Evolutionary conservation across 139 green algal species (phyloP), one percentile per base, ranked within the genome.

Genomic region (Chlamydomonas schloesseri): DNA sequence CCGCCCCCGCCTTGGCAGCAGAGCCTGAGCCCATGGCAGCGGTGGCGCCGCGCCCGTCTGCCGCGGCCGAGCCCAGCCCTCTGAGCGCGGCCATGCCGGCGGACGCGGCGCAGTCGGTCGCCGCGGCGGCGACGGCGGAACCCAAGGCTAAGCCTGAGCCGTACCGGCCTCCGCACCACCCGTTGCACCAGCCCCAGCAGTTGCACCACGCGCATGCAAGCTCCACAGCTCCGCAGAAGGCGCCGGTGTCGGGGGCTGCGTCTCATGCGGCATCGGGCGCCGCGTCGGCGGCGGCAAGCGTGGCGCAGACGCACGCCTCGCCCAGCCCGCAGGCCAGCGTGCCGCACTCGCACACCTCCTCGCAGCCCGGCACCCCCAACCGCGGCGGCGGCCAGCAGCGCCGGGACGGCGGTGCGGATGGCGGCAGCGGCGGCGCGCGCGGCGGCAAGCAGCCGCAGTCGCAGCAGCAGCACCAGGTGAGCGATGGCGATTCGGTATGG

Each of bases 91-190:
- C 34, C 4, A 1, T 34, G 17, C 34, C 33, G 6, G 34, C 69
- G 15, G 14, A 20, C 17, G 69, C 34, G 23, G 1, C 34, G 33
- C 15, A 53, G 34, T 10, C 11, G 3, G 34, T 13, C 21, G 37
- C 26, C 17, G 14, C 18, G 37, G 10, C 37, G 71, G 9, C 71
- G 23, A 24, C 42, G 2, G 5, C 71, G 3, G 69, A n/a, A 18
- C 17, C 9, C 18, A 55, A 28, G 47, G 6, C 55, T 18, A 84
- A 84, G 65, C 34, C 78, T 0, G 78, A 36, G 42, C 79, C 79
- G 15, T 85, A 85, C 64, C 79, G 79, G 11, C 79, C 79, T 24
- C 79, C 79, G 28, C 79, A 85, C 50, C 79, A 85, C 79, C 79
- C 79, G 3, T 47, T 67, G 31, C 67, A 60, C 23, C 65, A 85